Percentiles rank a stretch among this genome's conserved stretches.
Conservation (phyloP, 2,329 filamentous ascomycete genomes). For the Sporothrix dimorphospora region DNA sequence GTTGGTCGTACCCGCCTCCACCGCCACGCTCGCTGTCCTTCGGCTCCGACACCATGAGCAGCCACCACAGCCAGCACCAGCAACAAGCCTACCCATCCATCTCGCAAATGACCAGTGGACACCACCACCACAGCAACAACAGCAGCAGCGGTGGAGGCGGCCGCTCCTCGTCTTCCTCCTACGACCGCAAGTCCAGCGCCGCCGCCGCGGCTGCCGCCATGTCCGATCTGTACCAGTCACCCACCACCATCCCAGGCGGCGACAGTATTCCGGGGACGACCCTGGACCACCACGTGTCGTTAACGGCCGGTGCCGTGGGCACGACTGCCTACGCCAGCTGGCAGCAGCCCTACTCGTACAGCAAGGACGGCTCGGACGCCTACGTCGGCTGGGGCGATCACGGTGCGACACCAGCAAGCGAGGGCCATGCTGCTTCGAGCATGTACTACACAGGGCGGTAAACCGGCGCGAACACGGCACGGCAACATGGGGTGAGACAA, state of each 20-base stretch:
- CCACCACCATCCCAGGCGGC: slow-evolving; percentile 44
- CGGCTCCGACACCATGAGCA: slow-evolving; percentile 46
- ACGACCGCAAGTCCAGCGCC: slow-evolving; percentile 48
- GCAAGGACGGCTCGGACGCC: slow-evolving; percentile 41
- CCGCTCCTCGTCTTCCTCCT: slow-evolving; percentile 40
- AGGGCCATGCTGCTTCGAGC: slow-evolving; percentile 36
- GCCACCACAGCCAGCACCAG: slow-evolving; percentile 42
- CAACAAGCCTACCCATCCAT: slow-evolving; percentile 44
- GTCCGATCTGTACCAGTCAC: slow-evolving; percentile 50
- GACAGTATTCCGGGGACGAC: slow-evolving; percentile 43
- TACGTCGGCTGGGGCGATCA: slow-evolving; percentile 45
- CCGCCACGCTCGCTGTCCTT: slow-evolving; percentile 54
- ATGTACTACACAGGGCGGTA: slow-evolving; percentile 43
- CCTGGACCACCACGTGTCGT: slow-evolving; percentile 42
- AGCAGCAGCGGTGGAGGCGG: slow-evolving; percentile 23
- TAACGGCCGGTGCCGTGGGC: slow-evolving; percentile 46
- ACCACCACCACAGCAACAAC: slow-evolving; percentile 10
- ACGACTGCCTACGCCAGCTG: slow-evolving; percentile 48
- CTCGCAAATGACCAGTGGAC: slow-evolving; percentile 39
- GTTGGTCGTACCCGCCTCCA: slow-evolving; percentile 49
- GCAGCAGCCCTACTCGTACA: slow-evolving; percentile 51
- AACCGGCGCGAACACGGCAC: slow-evolving; percentile 23
- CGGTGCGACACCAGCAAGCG: slow-evolving; percentile 35
- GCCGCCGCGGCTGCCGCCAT: slow-evolving; percentile 34
- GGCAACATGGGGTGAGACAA: neutral